Percentiles rank a stretch among this genome's conserved stretches.
phyloP scores from a whole-genome alignment of 208 protist species.

The Trypanosoma mega region DNA sequence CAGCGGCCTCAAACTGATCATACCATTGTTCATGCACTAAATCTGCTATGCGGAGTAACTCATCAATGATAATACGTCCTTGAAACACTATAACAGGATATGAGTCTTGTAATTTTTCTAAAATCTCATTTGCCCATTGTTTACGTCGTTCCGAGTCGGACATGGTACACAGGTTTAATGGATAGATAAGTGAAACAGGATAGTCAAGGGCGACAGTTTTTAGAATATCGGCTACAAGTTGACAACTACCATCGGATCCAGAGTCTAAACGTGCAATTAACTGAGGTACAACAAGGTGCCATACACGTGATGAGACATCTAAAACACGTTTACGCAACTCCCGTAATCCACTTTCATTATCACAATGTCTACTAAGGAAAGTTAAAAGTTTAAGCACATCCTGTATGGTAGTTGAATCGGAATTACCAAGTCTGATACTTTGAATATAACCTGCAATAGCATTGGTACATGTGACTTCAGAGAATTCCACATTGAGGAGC shows the following conservation, averaged over 20 bases:
- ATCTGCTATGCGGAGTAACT: slow-evolving; percentile 97
- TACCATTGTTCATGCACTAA: slow-evolving; percentile 95
- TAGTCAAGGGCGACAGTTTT: slow-evolving; percentile 93
- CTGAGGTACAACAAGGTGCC: slow-evolving; percentile 98
- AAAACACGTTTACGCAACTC: slow-evolving; percentile 91
- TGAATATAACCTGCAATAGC: slow-evolving; percentile 85
- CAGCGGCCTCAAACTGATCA: slow-evolving; percentile 94
- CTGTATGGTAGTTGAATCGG: slow-evolving; percentile 89
- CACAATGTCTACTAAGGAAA: slow-evolving; percentile 95
- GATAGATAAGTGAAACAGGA: slow-evolving; percentile 98
- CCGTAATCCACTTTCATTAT: slow-evolving; percentile 61
- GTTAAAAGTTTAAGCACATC: slow-evolving; percentile 98
- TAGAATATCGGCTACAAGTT: slow-evolving; percentile 94
- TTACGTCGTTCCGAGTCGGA: slow-evolving; percentile 75
- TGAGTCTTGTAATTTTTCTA: slow-evolving; percentile 61
- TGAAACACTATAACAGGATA: slow-evolving; percentile 88
- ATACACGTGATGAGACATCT: slow-evolving; percentile 95
- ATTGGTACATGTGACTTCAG: slow-evolving; percentile 55
- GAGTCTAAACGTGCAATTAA: slow-evolving; percentile 98
- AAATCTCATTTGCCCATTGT: slow-evolving; percentile 65
- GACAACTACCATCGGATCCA: slow-evolving; percentile 83
- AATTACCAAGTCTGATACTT: slow-evolving; percentile 76
- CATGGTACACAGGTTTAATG: slow-evolving; percentile 96
- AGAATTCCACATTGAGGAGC: slow-evolving; percentile 46
- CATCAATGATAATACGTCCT: slow-evolving; percentile 93